Percentiles rank a stretch among this genome's conserved stretches.
Evolutionary conservation across 108 stramenopile genomes (phyloP).

Genomic region (Fragilariopsis cylindrus): DNA sequence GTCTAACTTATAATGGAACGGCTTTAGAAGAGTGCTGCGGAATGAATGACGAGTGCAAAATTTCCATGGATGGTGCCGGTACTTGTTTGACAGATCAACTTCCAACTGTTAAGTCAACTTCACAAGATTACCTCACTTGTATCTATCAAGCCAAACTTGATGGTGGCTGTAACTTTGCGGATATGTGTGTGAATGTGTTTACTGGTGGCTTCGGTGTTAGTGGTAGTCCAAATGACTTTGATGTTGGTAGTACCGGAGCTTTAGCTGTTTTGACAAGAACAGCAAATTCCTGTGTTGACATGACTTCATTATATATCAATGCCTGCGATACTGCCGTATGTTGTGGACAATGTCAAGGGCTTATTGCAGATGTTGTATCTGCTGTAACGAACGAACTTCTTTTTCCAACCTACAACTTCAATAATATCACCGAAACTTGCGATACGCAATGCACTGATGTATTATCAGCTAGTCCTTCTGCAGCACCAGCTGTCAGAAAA

Average conservation of each 20-base stretch:
- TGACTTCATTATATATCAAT: background rate
- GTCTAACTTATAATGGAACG: background rate
- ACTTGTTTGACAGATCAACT: background rate
- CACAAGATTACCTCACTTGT: background rate
- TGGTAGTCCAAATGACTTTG: background rate
- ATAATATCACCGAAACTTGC: no score
- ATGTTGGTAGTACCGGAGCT: background rate
- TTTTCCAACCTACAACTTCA: background rate
- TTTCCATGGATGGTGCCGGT: background rate
- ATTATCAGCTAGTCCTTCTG: background rate
- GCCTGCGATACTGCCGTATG: background rate
- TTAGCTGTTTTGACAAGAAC: background rate
- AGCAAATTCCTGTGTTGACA: background rate
- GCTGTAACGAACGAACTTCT: constrained; percentile 1
- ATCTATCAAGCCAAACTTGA: no score
- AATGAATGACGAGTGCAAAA: background rate
- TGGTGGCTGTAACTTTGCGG: background rate
- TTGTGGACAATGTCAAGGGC: background rate
- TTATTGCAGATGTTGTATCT: background rate
- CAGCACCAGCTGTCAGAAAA: background rate
- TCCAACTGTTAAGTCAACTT: background rate
- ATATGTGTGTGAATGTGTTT: background rate
- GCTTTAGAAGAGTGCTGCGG: constrained; percentile 1
- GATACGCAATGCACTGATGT: background rate
- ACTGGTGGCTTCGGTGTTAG: background rate